Percentiles rank a stretch among this genome's conserved stretches.
Conservation (phyloP, 495 filamentous ascomycete species). For the Aspergillus taichungensis region DNA sequence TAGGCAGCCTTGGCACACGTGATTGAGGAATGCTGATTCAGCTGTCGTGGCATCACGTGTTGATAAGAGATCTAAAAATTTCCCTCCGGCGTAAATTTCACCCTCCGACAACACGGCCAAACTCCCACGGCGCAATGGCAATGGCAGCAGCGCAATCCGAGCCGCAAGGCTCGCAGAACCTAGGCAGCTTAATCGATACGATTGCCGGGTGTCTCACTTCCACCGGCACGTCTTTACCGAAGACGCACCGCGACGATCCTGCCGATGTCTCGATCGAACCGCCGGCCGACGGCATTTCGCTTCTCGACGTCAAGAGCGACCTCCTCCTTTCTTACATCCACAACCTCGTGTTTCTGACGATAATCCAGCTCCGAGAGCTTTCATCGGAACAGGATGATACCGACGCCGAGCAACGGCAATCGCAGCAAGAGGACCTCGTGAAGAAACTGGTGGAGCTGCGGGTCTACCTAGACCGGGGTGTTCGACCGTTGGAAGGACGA, state of each 20-base stretch:
- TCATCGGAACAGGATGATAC: slow-evolving; percentile 27
- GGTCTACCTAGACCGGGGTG: slow-evolving; percentile 82
- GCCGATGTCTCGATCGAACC: slow-evolving; percentile 44
- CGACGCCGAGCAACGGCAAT: slow-evolving; percentile 12
- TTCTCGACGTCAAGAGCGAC: slow-evolving; percentile 92
- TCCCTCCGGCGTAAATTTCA: slow-evolving; percentile 7
- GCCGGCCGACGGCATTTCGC: slow-evolving; percentile 79
- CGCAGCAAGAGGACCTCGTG: slow-evolving; percentile 52
- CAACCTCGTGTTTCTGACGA: slow-evolving; percentile 80
- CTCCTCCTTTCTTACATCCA: slow-evolving; percentile 92
- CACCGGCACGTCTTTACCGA: slow-evolving; percentile 52
- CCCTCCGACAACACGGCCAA: neutral
- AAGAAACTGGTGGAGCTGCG: slow-evolving; percentile 79
- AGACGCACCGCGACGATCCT: slow-evolving; percentile 25
- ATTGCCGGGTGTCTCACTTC: slow-evolving; percentile 55
- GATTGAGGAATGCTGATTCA: slow-evolving; percentile 3
- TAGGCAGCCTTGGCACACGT: slow-evolving; percentile 13
- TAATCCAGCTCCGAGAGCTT: slow-evolving; percentile 66
- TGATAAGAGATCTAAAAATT: slow-evolving; percentile 29
- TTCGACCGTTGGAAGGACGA: slow-evolving; percentile 76
- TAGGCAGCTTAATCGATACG: slow-evolving; percentile 52
- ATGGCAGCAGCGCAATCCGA: slow-evolving; percentile 14
- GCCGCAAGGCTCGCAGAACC: slow-evolving; percentile 15
- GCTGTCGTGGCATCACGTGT: slow-evolving; percentile 21
- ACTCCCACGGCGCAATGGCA: slow-evolving; percentile 16